phyloP scores from a whole-genome alignment of 2,329 filamentous ascomycete genomes.

The Aspergillus tamarii region DNA sequence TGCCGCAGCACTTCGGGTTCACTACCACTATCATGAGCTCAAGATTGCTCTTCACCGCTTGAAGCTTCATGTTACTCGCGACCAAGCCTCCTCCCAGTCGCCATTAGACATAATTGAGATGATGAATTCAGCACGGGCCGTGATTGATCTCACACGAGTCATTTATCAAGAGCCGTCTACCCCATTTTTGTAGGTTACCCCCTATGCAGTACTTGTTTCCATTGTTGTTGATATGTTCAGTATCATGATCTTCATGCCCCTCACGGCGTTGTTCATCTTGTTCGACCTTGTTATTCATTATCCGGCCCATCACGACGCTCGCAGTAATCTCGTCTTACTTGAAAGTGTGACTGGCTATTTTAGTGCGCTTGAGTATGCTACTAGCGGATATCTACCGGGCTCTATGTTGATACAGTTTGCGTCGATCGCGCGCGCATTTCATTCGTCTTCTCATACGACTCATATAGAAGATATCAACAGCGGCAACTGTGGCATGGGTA shows the following conservation, averaged over 20 bases:
- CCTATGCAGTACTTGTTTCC: too few species aligned
- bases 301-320: neutral
- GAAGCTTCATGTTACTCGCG: neutral
- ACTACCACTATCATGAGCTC: neutral
- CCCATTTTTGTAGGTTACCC: neutral
- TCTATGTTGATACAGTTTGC: neutral
- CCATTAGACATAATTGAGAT: neutral
- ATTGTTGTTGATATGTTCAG: too few species aligned
- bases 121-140: neutral
- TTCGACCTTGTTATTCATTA: neutral
- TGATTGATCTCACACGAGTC: neutral
- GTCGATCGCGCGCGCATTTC: neutral
- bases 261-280: neutral
- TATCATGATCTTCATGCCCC: neutral
- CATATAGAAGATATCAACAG: too few species aligned
- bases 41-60: neutral
- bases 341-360: neutral
- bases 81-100: too few species aligned
- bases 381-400: neutral
- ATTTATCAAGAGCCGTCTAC: neutral
- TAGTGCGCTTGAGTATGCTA: neutral
- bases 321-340: neutral
- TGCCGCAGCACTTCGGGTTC: neutral
- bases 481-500: too few species aligned
- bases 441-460: too few species aligned